Evolutionary conservation across 2,329 filamentous ascomycete species (phyloP).

Genomic region (Bipolaris cookei): DNA sequence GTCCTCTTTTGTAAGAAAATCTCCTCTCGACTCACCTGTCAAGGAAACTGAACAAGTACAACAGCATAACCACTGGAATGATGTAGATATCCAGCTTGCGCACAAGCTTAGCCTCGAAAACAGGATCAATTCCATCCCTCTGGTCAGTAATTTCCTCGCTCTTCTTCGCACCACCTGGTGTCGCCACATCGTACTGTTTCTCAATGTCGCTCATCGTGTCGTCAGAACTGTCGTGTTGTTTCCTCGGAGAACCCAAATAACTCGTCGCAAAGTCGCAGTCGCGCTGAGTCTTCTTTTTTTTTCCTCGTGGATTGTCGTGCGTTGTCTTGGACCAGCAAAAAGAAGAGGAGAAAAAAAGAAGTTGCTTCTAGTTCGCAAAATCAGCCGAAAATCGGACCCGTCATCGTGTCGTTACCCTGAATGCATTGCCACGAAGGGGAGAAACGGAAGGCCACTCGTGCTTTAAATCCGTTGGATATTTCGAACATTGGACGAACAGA

Average conservation of each 20-base stretch:
- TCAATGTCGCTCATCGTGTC: constrained; percentile 38
- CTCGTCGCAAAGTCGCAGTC: constrained; percentile 3
- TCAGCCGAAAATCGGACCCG: constrained; percentile 23
- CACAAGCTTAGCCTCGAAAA: constrained; percentile 62
- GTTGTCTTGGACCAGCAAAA: not conserved
- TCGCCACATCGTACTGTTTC: constrained; percentile 27
- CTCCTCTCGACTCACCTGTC: constrained; percentile 63
- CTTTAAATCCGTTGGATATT: constrained; percentile 30
- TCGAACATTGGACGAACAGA: constrained; percentile 17
- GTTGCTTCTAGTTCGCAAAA: constrained; percentile 18
- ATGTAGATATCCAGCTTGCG: constrained; percentile 69
- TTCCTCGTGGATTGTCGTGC: not conserved
- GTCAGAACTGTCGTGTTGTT: not conserved
- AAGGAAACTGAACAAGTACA: constrained; percentile 78
- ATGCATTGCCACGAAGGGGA: constrained; percentile 15
- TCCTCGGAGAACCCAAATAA: constrained; percentile 12
- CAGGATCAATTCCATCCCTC: constrained; percentile 47
- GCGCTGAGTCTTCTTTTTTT: not conserved
- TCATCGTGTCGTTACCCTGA: constrained; percentile 25
- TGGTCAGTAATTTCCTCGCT: constrained; percentile 37
- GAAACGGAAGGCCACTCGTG: constrained; percentile 11
- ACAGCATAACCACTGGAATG: constrained; percentile 69
- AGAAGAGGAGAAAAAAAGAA: not conserved
- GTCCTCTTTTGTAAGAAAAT: no score
- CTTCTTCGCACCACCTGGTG: constrained; percentile 20